These are phyloP conservation scores for Cercophora scortea DNA, from an alignment of 495 filamentous ascomycete genomes.

Conservation along the genomic window DNA sequence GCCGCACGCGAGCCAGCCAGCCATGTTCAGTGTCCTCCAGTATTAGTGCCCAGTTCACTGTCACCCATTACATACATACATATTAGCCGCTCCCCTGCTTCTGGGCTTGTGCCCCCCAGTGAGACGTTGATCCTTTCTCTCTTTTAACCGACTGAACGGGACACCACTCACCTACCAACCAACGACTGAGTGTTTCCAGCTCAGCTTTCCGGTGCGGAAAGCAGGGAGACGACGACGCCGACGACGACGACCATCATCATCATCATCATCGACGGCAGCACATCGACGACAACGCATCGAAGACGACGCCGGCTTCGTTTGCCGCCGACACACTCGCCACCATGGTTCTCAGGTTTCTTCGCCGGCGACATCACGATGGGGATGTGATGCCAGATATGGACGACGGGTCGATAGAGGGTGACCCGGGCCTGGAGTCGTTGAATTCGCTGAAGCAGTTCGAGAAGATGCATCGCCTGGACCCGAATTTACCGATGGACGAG, in stretches of 20 bases:
- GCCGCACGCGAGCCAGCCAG: no score
- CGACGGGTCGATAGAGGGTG: slow-evolving; percentile 20
- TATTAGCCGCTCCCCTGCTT: slow-evolving; percentile 15
- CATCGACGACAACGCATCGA: slow-evolving; percentile 1
- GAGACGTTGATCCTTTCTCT: not conserved
- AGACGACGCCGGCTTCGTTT: no score
- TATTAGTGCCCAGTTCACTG: no score
- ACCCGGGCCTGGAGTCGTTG: slow-evolving; percentile 22
- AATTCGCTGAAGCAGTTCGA: slow-evolving; percentile 41
- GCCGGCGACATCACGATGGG: slow-evolving; percentile 17
- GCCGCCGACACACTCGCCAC: not conserved
- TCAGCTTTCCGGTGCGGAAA: slow-evolving; percentile 14
- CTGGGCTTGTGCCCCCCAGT: slow-evolving; percentile 7
- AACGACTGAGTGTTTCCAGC: slow-evolving; percentile 8
- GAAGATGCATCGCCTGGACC: slow-evolving; percentile 58
- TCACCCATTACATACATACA: slow-evolving; percentile 1
- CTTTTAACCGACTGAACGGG: slow-evolving; percentile 7
- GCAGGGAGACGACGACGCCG: not conserved
- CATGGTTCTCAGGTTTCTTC: slow-evolving; percentile 15
- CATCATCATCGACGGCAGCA: not conserved
- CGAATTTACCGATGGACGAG: slow-evolving; percentile 58
- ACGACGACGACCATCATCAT: not conserved
- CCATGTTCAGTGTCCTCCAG: no score
- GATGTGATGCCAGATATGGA: slow-evolving; percentile 19
- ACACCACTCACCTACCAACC: not conserved